A percentile compares a stretch with the other conserved stretches of the same genome.
phyloP scores from a whole-genome alignment of 192 early-diverging fungal species.

The Coemansia sp. region DNA sequence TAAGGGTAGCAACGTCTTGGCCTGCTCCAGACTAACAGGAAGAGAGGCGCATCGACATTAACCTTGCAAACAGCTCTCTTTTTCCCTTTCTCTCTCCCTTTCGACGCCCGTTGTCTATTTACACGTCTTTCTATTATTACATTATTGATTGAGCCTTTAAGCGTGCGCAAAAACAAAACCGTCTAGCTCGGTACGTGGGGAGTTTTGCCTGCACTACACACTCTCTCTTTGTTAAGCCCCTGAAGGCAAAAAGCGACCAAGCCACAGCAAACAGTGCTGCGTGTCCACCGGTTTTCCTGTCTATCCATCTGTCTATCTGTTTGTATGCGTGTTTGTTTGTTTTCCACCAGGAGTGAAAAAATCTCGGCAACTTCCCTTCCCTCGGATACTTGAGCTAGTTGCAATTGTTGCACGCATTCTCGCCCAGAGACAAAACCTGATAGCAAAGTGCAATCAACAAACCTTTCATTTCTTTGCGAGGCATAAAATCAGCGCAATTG shows the following conservation, averaged over 20 bases:
- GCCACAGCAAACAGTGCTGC: background rate
- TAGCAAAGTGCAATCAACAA: no score
- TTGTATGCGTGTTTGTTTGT: no score
- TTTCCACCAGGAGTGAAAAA: no score
- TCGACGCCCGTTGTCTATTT: background rate
- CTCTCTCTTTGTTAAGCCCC: background rate
- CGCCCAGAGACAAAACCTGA: background rate
- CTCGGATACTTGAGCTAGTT: background rate
- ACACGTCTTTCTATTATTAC: background rate
- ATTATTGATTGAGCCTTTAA: background rate
- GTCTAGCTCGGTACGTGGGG: background rate
- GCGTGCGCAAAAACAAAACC: background rate
- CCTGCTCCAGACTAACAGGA: background rate
- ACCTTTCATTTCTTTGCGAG: no score
- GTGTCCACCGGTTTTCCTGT: background rate
- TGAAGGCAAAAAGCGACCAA: background rate
- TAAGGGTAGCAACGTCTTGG: conserved; percentile 3
- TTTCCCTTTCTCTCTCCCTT: conserved; percentile 1
- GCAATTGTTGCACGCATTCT: background rate
- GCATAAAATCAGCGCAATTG: no score
- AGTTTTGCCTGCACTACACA: background rate
- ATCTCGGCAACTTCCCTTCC: background rate
- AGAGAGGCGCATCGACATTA: conserved; percentile 1
- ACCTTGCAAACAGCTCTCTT: conserved; percentile 1
- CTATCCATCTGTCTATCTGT: background rate